Base-by-base conservation (phyloP, 352 stramenopile genomes). In the Pilasporangium apinafurcum region DNA sequence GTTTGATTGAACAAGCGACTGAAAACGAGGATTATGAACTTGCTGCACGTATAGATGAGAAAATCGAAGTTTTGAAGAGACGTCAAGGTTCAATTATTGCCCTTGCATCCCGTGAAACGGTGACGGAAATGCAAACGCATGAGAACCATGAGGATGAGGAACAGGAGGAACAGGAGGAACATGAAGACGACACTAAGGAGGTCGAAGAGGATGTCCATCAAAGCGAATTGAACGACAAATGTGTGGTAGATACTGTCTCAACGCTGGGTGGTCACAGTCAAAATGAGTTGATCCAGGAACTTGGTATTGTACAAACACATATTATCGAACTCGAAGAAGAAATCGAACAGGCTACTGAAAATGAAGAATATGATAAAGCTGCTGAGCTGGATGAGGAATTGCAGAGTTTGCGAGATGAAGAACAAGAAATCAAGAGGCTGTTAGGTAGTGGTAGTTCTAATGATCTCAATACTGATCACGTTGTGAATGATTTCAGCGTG, bases 1-100 rank as follows among this genome's bases (percentile, higher is more conserved):
- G 29, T 8, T 53, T 78, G 51, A 90, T 92, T 27, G 75, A 92
- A 31, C 56, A 71, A 21, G 81, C 81, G 2, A 92, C 81, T 0
- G 78, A 87, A 36, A 82, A 84, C 22, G 81, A 92, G 48, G 66
- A 92, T 2, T 90, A 92, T 43, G 81, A 92, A 33, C 50, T 84
- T 32, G 81, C 81, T 29, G 81, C 77, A 10, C 81, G 60, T 25
- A 48, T 92, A 35, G 81, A 92, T 37, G 75, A 89, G 22, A 76
- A 84, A 44, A 62, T 92, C 10, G 73, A 90, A 43, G 35, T 27
- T 0, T 57, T 86, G 28, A 83, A 84, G 48, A 45, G 65, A 14
- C 71, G 65, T 4, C 61, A 83, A 36, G 56, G 68, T 42, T 58
- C 56, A 4, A 61, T 87, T 1, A 33, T 68, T 33, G 58, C 60